These are phyloP conservation scores for Carallia pectinifolia DNA, from an alignment of 345 rosid species.

Conservation along the genomic window DNA sequence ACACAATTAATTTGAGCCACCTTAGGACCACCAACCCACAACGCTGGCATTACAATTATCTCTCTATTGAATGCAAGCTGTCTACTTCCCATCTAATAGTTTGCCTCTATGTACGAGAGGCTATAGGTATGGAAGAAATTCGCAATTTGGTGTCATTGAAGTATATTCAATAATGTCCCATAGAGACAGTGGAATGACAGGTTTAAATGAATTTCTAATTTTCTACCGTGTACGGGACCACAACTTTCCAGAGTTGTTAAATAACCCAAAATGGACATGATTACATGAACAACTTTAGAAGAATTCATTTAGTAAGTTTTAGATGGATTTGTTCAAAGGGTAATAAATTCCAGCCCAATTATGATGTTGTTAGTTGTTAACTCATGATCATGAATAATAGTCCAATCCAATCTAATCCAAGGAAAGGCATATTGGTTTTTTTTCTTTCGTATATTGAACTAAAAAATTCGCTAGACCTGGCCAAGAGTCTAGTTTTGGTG, in stretches of 20 bases:
- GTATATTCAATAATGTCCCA: constrained; percentile 5
- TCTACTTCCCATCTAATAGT: constrained; percentile 9
- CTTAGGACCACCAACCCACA: constrained; percentile 32
- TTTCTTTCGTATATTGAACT: too few relatives aligned
- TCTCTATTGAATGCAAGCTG: constrained; percentile 27
- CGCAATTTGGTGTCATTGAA: background rate
- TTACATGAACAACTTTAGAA: background rate
- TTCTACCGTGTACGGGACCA: constrained; percentile 14
- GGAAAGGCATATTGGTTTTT: too few relatives aligned
- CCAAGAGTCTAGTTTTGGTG: too few relatives aligned
- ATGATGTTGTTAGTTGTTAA: constrained; percentile 5
- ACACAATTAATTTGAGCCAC: constrained; percentile 1
- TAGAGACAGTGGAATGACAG: background rate
- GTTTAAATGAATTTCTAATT: constrained; percentile 15
- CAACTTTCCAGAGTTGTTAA: constrained; percentile 2
- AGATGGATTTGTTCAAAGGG: constrained; percentile 2
- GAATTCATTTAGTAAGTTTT: constrained; percentile 23
- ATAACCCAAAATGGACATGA: background rate
- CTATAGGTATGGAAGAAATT: background rate
- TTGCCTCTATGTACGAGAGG: background rate
- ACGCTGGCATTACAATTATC: constrained; percentile 21
- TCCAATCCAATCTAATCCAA: too few relatives aligned
- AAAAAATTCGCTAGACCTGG: too few relatives aligned
- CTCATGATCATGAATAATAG: background rate
- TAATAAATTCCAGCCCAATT: constrained; percentile 8